phyloP scores from a whole-genome alignment of 148 eudicot genomes.

The Salicornia ramosissima region DNA sequence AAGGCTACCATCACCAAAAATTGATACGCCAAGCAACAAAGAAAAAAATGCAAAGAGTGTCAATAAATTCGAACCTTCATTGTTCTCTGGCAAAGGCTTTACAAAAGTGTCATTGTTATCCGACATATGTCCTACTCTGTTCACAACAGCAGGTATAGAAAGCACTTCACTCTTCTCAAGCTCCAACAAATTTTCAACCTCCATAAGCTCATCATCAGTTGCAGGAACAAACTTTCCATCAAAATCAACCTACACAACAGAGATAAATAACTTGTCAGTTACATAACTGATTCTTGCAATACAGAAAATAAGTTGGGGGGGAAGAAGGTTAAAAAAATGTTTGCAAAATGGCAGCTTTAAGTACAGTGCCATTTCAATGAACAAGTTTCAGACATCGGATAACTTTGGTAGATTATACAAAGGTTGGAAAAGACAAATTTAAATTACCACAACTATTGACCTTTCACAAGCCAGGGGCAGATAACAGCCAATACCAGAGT shows the following conservation, averaged over 20 bases:
- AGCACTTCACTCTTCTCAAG: slow-evolving; percentile 40
- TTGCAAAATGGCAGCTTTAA: not conserved
- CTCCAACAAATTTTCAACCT: slow-evolving; percentile 69
- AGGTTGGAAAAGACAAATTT: not conserved
- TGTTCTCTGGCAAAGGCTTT: slow-evolving; percentile 20
- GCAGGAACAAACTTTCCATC: slow-evolving; percentile 80
- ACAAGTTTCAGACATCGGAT: not conserved
- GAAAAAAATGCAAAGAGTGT: not conserved
- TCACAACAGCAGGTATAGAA: slow-evolving; percentile 32
- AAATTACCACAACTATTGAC: not conserved
- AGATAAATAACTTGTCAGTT: not conserved
- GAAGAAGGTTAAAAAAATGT: not conserved
- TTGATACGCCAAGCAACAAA: not conserved
- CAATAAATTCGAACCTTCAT: slow-evolving; percentile 30
- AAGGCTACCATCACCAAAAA: not conserved
- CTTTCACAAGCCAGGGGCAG: not conserved
- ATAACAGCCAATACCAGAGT: not conserved
- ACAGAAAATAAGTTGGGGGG: not conserved
- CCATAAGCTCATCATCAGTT: slow-evolving; percentile 78
- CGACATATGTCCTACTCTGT: slow-evolving; percentile 28
- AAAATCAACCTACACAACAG: slow-evolving; percentile 54
- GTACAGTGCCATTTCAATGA: not conserved
- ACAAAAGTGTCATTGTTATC: slow-evolving; percentile 25
- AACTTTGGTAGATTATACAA: no score
- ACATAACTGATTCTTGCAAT: not conserved